A percentile compares a stretch with the other conserved stretches of the same genome.
Evolutionary conservation across 768 basidiomycete genomes (phyloP).

Genomic region (Krasilnikovozyma curviuscula): DNA sequence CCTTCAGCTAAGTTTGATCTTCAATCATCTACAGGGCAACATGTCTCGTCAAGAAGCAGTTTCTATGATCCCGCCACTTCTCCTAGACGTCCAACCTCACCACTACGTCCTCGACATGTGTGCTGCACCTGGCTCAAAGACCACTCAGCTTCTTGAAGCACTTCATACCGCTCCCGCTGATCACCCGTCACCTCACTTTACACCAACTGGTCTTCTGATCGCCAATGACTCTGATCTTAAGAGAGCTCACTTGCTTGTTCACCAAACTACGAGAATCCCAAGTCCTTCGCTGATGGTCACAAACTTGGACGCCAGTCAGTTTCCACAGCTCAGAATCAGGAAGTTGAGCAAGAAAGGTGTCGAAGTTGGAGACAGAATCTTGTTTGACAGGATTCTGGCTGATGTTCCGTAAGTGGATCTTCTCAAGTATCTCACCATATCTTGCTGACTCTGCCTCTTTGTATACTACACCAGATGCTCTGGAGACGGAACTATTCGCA

Average conservation of each 20-base stretch:
- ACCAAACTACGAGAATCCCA: constrained; percentile 86
- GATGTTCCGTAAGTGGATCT: constrained; percentile 61
- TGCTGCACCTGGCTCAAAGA: constrained; percentile 96
- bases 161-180: constrained; percentile 50
- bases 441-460: constrained; percentile 1
- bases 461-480: constrained; percentile 34
- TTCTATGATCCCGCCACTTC: constrained; percentile 94
- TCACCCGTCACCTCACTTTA: constrained; percentile 15
- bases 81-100: constrained; percentile 83
- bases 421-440: background rate
- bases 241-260: constrained; percentile 86
- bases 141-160: constrained; percentile 88
- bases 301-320: constrained; percentile 56
- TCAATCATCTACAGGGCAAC: constrained; percentile 46
- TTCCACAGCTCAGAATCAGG: background rate
- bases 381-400: constrained; percentile 83
- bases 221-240: constrained; percentile 93
- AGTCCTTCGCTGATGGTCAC: constrained; percentile 85
- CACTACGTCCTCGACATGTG: constrained; percentile 83
- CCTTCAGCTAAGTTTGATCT: background rate
- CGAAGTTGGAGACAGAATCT: constrained; percentile 32
- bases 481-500: constrained; percentile 86
- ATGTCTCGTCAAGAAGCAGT: constrained; percentile 92
- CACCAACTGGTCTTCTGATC: constrained; percentile 66
- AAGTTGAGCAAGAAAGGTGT: constrained; percentile 16